Conservation (phyloP, 495 filamentous ascomycete species). For the Xylaria bambusicola region DNA sequence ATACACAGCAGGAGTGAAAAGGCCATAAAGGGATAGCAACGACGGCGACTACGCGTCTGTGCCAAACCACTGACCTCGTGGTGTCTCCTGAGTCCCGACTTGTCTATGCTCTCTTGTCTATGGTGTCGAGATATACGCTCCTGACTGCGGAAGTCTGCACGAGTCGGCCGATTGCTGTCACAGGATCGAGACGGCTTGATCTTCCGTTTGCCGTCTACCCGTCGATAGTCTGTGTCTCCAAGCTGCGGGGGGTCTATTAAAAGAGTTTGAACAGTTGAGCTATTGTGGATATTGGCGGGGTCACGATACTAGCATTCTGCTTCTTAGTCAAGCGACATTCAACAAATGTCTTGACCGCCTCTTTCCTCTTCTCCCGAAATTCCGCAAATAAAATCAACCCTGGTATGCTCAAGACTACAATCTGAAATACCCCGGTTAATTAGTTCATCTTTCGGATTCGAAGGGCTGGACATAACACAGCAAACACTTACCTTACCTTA, state of each 20-base stretch:
- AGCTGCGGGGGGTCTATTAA: slow-evolving; percentile 7
- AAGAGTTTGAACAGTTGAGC: background rate
- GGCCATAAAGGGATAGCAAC: slow-evolving; percentile 2
- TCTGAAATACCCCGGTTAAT: slow-evolving; percentile 10
- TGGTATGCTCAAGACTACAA: background rate
- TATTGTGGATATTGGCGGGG: slow-evolving; percentile 16
- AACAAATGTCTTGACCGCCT: slow-evolving; percentile 11
- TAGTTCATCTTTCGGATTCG: background rate
- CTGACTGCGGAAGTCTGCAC: background rate
- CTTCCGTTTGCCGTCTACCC: slow-evolving; percentile 15
- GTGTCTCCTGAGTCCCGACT: background rate
- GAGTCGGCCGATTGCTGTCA: background rate
- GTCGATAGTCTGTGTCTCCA: background rate
- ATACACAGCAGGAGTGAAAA: background rate
- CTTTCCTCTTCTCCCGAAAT: slow-evolving; percentile 7
- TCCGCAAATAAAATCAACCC: slow-evolving; percentile 1
- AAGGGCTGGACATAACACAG: background rate
- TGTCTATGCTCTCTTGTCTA: background rate
- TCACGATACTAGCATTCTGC: slow-evolving; percentile 7
- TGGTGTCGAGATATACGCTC: background rate
- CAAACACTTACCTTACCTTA: background rate
- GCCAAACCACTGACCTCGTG: background rate
- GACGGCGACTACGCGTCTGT: background rate
- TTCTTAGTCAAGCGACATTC: background rate
- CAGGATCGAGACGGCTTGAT: slow-evolving; percentile 9